Percentiles rank a stretch among this genome's conserved stretches.
phyloP scores from a whole-genome alignment of 1,284 basidiomycete species.

The Puccinia triticina region DNA sequence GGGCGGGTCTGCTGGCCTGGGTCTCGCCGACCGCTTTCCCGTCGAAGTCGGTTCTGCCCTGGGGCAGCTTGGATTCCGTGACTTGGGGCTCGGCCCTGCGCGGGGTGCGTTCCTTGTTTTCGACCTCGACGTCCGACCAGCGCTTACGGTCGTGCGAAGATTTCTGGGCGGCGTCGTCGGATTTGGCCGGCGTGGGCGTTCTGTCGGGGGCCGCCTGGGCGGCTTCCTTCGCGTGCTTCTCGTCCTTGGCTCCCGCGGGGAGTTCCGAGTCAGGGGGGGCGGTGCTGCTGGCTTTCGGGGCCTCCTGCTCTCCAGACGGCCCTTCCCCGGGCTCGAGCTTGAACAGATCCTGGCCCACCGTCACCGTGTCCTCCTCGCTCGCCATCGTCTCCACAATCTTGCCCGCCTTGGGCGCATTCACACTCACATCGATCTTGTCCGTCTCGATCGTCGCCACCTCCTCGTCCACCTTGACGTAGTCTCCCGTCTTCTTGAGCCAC shows the following conservation, averaged over 20 bases:
- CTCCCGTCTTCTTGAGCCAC: constrained; percentile 92
- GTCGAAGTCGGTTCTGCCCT: constrained; percentile 29
- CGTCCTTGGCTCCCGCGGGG: constrained; percentile 6
- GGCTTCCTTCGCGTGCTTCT: constrained; percentile 28
- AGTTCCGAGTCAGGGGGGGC: background rate
- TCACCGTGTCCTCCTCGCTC: constrained; percentile 89
- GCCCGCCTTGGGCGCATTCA: constrained; percentile 88
- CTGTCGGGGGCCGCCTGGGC: constrained; percentile 19
- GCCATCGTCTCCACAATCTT: constrained; percentile 85
- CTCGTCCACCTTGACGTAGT: constrained; percentile 86
- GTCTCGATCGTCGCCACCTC: constrained; percentile 98
- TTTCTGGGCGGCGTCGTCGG: constrained; percentile 12
- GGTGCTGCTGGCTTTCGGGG: background rate
- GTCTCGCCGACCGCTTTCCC: constrained; percentile 50
- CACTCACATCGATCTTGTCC: constrained; percentile 98
- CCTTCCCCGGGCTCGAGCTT: constrained; percentile 77
- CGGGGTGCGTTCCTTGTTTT: constrained; percentile 36
- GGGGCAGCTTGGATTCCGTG: constrained; percentile 39
- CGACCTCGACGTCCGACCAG: constrained; percentile 38
- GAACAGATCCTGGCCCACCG: constrained; percentile 92
- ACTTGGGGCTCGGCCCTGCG: constrained; percentile 43
- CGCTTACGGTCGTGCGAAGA: constrained; percentile 36
- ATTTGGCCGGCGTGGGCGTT: background rate
- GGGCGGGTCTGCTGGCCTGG: constrained; percentile 64
- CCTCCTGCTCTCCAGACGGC: constrained; percentile 65